These are phyloP conservation scores for Nemania sp. DNA, from an alignment of 2,329 filamentous ascomycete species.

Conservation along the genomic window DNA sequence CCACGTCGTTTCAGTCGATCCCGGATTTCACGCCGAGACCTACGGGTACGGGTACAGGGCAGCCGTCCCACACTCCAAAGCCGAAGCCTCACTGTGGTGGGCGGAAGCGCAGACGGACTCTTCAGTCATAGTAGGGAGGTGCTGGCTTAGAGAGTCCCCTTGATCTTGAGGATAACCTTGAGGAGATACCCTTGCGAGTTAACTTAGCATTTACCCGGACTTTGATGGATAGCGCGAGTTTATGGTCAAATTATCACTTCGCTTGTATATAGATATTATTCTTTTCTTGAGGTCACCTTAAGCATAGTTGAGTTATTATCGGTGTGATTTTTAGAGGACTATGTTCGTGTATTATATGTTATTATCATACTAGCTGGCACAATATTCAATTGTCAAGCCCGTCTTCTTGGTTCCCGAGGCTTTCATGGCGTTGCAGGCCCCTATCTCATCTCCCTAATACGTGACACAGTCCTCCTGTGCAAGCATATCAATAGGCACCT, in stretches of 20 bases:
- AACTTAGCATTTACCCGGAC: neutral
- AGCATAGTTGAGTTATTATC: neutral
- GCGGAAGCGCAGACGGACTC: conserved; percentile 23
- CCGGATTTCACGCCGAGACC: conserved; percentile 32
- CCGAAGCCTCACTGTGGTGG: conserved; percentile 30
- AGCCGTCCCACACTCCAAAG: conserved; percentile 23
- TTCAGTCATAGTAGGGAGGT: neutral
- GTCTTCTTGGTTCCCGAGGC: too few relatives aligned
- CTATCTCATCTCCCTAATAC: too few relatives aligned
- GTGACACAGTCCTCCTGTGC: too few relatives aligned
- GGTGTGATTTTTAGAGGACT: neutral
- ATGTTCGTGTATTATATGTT: conserved; percentile 4
- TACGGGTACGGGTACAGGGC: conserved; percentile 22
- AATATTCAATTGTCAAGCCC: too few relatives aligned
- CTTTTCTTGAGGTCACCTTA: neutral
- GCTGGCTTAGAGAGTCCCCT: neutral
- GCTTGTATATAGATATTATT: conserved; percentile 21
- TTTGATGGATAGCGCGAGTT: neutral
- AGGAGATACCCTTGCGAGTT: too few relatives aligned
- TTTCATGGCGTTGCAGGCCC: too few relatives aligned
- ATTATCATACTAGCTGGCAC: too few relatives aligned
- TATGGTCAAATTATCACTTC: conserved; percentile 8
- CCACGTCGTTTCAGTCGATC: conserved; percentile 18
- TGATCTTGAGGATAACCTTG: neutral
- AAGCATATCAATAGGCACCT: too few relatives aligned